Base-by-base conservation (phyloP, 306 rosid genomes). In the Trichosanthes truncata region DNA sequence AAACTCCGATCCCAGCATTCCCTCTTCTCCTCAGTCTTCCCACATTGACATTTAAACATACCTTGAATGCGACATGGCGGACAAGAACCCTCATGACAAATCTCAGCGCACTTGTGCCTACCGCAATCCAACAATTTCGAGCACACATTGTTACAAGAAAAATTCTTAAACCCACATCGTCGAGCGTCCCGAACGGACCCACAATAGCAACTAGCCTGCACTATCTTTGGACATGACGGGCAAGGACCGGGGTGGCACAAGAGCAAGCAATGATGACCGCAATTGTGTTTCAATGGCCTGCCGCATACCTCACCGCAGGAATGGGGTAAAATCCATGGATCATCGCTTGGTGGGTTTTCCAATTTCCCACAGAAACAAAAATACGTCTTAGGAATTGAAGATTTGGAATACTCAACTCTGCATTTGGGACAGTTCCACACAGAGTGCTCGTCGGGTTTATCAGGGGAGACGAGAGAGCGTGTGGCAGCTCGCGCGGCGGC, bases 191-290 rank as follows among this genome's bases (percentile, higher is more conserved):
- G 77, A 17, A 81, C 69, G 1, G 87, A 81, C 15, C 91, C 92
- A 15, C 98, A 95, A 80, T 86, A 95, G 89, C 98, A 95, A 15
- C 80, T 88, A 81, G 82, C 86, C 59, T 87, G 84, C 31, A 92
- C 84, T n/a, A 91, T 89, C 80, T 91, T 91, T 2, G 97, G 98
- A 83, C 98, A 95, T 18, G 97, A 84, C 6, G 97, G 97, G 80
- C 97, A 91, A 7, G 98, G 98, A 17, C 98, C 97, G 1, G 98
- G 97, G 52, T 95, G 98, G 86, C 98, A 95, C 1, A 95, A 84
- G 11, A 95, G 87, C 69, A 95, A 66, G 83, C 98, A 95, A 23
- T 45, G 77, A 79, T 95, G 98, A 13, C 98, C 98, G 33, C 98
- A 95, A 4, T 79, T 81, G 81, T 89, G 87, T 85, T 87, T 88